A percentile compares a stretch with the other conserved stretches of the same genome.
phyloP scores from a whole-genome alignment of 192 early-diverging fungal species.

The Geosiphon pyriformis region DNA sequence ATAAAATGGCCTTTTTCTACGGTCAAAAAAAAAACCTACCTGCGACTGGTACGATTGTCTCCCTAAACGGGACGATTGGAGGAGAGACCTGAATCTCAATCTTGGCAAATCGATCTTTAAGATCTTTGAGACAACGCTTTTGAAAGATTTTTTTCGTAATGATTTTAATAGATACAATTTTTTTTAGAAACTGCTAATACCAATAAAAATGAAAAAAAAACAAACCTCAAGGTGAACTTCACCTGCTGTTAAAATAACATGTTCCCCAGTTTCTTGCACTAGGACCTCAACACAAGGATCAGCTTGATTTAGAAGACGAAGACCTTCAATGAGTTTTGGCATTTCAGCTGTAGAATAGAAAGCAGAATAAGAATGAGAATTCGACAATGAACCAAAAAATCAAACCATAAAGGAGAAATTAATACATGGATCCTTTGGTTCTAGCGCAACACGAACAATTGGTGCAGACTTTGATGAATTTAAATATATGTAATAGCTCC shows the following conservation, averaged over 20 bases:
- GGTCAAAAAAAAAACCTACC: slow-evolving; percentile 10
- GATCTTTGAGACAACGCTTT: slow-evolving; percentile 85
- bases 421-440: slow-evolving; percentile 79
- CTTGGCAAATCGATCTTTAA: slow-evolving; percentile 89
- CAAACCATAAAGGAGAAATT: neutral
- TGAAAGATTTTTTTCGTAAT: no score
- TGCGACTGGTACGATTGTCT: slow-evolving; percentile 66
- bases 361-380: neutral
- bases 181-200: neutral
- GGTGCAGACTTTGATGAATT: slow-evolving; percentile 64
- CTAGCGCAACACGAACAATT: slow-evolving; percentile 94
- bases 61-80: slow-evolving; percentile 96
- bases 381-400: neutral
- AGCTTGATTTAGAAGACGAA: slow-evolving; percentile 88
- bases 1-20: neutral
- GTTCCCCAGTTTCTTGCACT: slow-evolving; percentile 92
- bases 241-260: slow-evolving; percentile 93
- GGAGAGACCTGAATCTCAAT: slow-evolving; percentile 90
- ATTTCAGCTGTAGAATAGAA: slow-evolving; percentile 58
- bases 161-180: slow-evolving; percentile 5
- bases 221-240: slow-evolving; percentile 89
- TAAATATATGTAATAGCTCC: slow-evolving; percentile 9
- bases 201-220: neutral
- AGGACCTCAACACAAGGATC: slow-evolving; percentile 92
- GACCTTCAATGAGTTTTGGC: slow-evolving; percentile 74